Evolutionary conservation across 805 yeast species (phyloP), one percentile per base, ranked within the genome.

Genomic region (Metschnikowia gelsemii): DNA sequence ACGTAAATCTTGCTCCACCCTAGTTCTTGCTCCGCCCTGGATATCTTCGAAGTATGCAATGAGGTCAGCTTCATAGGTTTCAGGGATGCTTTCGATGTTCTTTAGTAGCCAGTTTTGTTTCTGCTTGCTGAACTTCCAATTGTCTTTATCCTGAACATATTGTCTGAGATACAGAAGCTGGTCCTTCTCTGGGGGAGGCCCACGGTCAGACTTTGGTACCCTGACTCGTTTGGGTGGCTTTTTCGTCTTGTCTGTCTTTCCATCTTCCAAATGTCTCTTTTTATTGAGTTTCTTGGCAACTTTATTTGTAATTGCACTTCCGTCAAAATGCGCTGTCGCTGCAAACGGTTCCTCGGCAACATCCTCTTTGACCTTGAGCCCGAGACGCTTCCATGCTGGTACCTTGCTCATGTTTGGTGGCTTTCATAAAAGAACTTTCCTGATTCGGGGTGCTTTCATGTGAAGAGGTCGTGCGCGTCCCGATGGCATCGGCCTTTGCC

Each of bases 301-400:
- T 45, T 70, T 75, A 29, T 61, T 65, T 12, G 76, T 67, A 16
- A 73, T 50, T 6, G 57, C 62, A 1, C 65, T 62, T 4, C 70
- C 61, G 29, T 71, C 79, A 13, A 78, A 59, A 61, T 76, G 77
- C 4, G 74, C 59, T 0, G 74, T 55, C 2, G 68, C 53, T 2
- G 70, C 66, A 31, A 73, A 57, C 1, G 76, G 79, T 49, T 77
- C 82, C 12, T 62, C 58, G 3, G 63, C 66, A 3, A 68, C 49
- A 5, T 68, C 68, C 32, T 73, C 67, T 50, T 79, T 73, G 40
- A 83, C 80, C 53, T 79, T 69, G 30, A 87, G 72, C 21, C 95
- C 95, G 6, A 82, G 70, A 53, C 80, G 72, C 59, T 86, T 86
- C 95, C 95, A 86, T 1, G 95, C 95, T 27, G 95, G 95, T n/a